Evolutionary conservation across 352 stramenopile species (phyloP).

Genomic region (Blastocystis sp.): DNA sequence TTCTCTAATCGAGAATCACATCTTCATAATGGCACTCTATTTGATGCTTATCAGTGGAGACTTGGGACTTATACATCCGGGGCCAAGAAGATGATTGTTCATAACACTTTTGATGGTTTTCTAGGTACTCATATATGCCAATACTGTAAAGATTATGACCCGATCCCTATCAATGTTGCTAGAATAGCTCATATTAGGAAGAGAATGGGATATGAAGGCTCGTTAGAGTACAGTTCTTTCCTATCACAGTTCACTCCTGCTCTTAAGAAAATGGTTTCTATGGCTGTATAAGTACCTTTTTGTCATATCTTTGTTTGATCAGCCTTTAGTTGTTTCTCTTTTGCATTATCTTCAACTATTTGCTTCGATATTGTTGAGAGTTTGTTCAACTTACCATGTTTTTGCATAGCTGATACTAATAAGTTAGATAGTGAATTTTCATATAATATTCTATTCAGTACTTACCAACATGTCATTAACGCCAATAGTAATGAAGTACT

Average conservation of each 20-base stretch:
- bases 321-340: no score
- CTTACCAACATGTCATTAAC: no score
- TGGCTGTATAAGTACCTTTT: background rate
- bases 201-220: background rate
- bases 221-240: background rate
- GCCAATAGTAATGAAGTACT: no score
- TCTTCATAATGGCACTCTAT: conserved; percentile 7
- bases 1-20: background rate
- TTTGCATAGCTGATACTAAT: no score
- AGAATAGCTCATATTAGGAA: background rate
- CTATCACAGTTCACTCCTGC: background rate
- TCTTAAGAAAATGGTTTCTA: background rate
- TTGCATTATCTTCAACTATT: no score
- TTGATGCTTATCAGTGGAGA: conserved; percentile 7
- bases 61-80: background rate
- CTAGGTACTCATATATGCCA: background rate
- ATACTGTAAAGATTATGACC: background rate
- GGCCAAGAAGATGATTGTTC: background rate
- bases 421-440: no score
- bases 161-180: background rate
- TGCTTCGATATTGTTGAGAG: no score
- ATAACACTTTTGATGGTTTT: background rate
- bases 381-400: no score
- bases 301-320: no score
- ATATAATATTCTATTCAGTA: no score